phyloP scores from a whole-genome alignment of 805 yeast species.

The Suhomyces emberorum region DNA sequence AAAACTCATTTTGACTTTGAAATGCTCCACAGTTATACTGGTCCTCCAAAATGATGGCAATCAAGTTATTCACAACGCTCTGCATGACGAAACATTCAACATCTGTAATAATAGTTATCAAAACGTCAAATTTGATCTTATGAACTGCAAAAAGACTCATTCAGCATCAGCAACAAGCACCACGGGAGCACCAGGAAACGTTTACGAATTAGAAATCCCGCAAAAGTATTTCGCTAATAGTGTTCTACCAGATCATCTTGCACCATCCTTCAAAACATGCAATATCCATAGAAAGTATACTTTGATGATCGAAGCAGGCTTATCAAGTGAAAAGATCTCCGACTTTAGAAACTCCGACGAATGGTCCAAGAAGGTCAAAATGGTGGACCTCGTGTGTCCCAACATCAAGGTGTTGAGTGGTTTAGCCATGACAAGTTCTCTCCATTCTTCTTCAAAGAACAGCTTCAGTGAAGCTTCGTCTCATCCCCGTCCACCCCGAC shows the following conservation, averaged over 20 bases:
- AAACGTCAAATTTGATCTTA: constrained; percentile 39
- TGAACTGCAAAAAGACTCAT: constrained; percentile 25
- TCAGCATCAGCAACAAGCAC: constrained; percentile 20
- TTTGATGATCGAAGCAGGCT: constrained; percentile 30
- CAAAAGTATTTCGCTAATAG: constrained; percentile 36
- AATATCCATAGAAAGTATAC: constrained; percentile 48
- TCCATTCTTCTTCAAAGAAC: constrained; percentile 23
- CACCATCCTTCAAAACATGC: constrained; percentile 57
- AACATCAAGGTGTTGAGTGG: constrained; percentile 37
- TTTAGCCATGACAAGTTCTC: constrained; percentile 20
- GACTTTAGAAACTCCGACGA: constrained; percentile 17
- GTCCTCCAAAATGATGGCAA: constrained; percentile 13
- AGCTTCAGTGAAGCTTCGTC: constrained; percentile 9
- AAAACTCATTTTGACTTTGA: constrained; percentile 31
- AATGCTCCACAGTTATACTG: constrained; percentile 22
- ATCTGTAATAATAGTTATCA: constrained; percentile 33
- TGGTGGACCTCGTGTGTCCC: constrained; percentile 29
- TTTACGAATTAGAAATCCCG: constrained; percentile 47
- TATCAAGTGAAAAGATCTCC: constrained; percentile 20
- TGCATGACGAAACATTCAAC: constrained; percentile 20
- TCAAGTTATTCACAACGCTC: constrained; percentile 24
- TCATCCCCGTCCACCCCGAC: constrained; percentile 1
- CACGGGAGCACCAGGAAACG: constrained; percentile 4
- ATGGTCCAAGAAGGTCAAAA: constrained; percentile 17
- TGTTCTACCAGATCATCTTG: constrained; percentile 43